Conservation (phyloP, 305 asterid species). For the Fraxinus sp. region DNA sequence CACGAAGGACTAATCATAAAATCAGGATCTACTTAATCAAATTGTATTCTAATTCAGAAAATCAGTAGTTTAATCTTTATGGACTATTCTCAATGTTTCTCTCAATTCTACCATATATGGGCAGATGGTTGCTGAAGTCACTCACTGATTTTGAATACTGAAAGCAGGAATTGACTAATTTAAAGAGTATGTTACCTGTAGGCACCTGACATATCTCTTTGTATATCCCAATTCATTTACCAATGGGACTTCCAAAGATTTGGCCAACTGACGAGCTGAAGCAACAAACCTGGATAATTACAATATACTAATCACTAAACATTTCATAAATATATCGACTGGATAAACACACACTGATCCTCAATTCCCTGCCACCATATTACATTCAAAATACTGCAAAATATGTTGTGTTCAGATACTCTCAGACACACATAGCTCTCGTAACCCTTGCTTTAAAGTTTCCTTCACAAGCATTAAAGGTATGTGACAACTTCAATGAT, state of each 20-base stretch:
- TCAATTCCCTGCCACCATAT: background rate
- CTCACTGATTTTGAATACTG: constrained; percentile 10
- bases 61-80: background rate
- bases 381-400: background rate
- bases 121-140: background rate
- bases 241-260: constrained; percentile 92
- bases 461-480: background rate
- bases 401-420: background rate
- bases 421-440: background rate
- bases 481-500: background rate
- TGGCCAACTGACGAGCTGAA: constrained; percentile 95
- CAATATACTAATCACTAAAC: constrained; percentile 1
- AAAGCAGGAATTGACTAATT: constrained; percentile 9
- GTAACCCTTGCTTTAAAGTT: background rate
- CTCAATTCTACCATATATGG: constrained; percentile 9
- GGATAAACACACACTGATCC: background rate
- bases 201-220: constrained; percentile 89
- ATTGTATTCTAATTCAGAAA: background rate
- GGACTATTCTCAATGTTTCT: background rate
- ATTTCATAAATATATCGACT: background rate
- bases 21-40: background rate
- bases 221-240: constrained; percentile 97
- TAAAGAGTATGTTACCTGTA: constrained; percentile 61
- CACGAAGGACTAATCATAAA: background rate
- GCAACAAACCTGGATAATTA: constrained; percentile 66